These are phyloP conservation scores for Pythium inflatum DNA, from an alignment of 352 stramenopile genomes.

Conservation along the genomic window DNA sequence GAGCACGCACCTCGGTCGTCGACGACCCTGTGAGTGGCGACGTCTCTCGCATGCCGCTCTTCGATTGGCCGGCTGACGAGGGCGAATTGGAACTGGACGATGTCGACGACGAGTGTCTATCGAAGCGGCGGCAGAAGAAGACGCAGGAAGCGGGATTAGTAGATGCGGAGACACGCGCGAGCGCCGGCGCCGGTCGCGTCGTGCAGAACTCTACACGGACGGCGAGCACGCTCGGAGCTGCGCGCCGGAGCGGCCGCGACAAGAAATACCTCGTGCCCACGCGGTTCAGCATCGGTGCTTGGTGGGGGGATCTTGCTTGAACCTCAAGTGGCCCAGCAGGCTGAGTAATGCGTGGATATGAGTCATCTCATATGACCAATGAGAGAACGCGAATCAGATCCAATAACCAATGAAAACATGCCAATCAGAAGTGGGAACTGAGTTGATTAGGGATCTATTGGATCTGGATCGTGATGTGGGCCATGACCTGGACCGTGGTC, in stretches of 20 bases:
- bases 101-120: constrained; percentile 41
- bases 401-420: not conserved
- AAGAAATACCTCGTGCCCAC: constrained; percentile 61
- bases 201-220: not conserved
- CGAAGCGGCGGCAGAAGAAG: constrained; percentile 35
- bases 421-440: not conserved
- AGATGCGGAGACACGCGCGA: not conserved
- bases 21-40: constrained; percentile 23
- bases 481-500: no score
- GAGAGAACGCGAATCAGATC: not conserved
- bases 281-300: constrained; percentile 53
- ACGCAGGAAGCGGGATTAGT: constrained; percentile 37
- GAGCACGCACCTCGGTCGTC: constrained; percentile 17
- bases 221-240: not conserved
- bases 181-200: not conserved
- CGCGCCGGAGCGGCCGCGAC: constrained; percentile 11
- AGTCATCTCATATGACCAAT: not conserved
- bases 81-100: not conserved
- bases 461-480: no score
- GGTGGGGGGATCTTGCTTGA: not conserved
- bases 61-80: constrained; percentile 18
- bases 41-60: constrained; percentile 32
- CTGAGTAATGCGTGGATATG: constrained; percentile 1
- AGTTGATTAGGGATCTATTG: no score
- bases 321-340: not conserved